Evolutionary conservation across 495 filamentous ascomycete genomes (phyloP).

Genomic region (Penicillium mononematosum): DNA sequence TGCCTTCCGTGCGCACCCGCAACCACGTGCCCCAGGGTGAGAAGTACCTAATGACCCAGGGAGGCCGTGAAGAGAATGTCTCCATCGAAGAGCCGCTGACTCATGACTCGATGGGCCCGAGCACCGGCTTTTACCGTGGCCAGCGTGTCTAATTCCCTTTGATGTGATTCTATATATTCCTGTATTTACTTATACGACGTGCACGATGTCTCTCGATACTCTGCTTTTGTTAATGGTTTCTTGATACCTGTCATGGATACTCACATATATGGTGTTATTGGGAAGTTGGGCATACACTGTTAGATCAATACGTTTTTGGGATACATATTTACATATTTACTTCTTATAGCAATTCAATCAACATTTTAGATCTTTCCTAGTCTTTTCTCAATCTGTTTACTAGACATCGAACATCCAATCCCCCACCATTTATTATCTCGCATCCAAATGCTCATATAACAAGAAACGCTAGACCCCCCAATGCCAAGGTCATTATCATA

Average conservation of each 20-base stretch:
- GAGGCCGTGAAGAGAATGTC: slow-evolving; percentile 14
- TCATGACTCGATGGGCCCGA: slow-evolving; percentile 38
- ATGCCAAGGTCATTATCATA: slow-evolving; percentile 21
- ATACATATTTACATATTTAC: no score
- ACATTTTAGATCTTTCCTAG: neutral
- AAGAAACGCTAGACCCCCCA: slow-evolving; percentile 1
- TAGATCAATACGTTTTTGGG: neutral
- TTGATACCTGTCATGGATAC: neutral
- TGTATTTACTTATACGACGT: slow-evolving; percentile 5
- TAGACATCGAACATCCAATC: neutral
- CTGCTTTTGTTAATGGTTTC: neutral
- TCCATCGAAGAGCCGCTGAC: slow-evolving; percentile 42
- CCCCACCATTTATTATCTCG: slow-evolving; percentile 3
- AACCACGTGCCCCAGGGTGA: slow-evolving; percentile 47
- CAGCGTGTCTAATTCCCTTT: slow-evolving; percentile 20
- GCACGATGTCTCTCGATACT: slow-evolving; percentile 7
- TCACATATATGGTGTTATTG: neutral
- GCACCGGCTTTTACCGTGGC: slow-evolving; percentile 30
- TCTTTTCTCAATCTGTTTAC: neutral
- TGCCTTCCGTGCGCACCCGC: slow-evolving; percentile 72
- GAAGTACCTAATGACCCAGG: slow-evolving; percentile 31
- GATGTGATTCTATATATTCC: neutral
- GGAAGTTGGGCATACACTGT: slow-evolving; percentile 1
- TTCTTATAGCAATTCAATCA: neutral
- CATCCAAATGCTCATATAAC: neutral